Percentiles rank a stretch among this genome's conserved stretches.
Evolutionary conservation across 192 early-diverging fungal genomes (phyloP).

Genomic region (Coemansia sp.): DNA sequence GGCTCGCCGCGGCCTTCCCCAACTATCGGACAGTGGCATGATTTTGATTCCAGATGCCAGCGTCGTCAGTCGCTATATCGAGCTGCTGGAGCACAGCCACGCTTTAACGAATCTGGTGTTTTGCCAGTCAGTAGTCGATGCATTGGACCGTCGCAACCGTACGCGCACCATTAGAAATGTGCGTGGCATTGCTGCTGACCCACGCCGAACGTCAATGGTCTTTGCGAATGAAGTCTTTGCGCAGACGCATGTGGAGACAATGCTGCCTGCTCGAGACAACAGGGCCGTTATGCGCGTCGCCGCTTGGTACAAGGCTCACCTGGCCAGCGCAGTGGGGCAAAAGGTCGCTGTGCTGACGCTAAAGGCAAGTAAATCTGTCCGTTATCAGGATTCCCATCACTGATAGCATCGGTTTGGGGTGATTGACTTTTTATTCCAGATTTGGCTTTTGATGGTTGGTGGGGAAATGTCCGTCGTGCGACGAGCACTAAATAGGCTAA

Average conservation of each 20-base stretch:
- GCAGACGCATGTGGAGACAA: conserved; percentile 28
- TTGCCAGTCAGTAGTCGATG: conserved; percentile 62
- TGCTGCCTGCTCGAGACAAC: conserved; percentile 50
- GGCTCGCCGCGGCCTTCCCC: conserved; percentile 11
- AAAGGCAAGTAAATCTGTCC: conserved; percentile 1
- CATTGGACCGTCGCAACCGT: conserved; percentile 63
- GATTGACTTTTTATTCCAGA: background rate
- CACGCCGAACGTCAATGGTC: conserved; percentile 56
- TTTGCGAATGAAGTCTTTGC: conserved; percentile 73
- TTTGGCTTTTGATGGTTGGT: background rate
- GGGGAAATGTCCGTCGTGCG: background rate
- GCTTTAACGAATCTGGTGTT: conserved; percentile 63
- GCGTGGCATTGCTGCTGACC: conserved; percentile 60
- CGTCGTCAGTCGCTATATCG: conserved; percentile 61
- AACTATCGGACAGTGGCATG: conserved; percentile 15
- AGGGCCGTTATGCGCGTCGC: conserved; percentile 57
- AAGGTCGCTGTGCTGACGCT: conserved; percentile 24
- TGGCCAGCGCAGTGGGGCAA: conserved; percentile 23
- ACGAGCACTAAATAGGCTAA: background rate
- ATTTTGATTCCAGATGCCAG: conserved; percentile 39
- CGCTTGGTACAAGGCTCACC: conserved; percentile 62
- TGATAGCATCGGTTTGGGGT: conserved; percentile 16
- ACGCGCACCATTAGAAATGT: conserved; percentile 62
- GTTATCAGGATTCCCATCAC: conserved; percentile 15
- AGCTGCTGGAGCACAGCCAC: conserved; percentile 68